Evolutionary conservation across 83 land plant species (phyloP).

Genomic region (Picea engelmannii): DNA sequence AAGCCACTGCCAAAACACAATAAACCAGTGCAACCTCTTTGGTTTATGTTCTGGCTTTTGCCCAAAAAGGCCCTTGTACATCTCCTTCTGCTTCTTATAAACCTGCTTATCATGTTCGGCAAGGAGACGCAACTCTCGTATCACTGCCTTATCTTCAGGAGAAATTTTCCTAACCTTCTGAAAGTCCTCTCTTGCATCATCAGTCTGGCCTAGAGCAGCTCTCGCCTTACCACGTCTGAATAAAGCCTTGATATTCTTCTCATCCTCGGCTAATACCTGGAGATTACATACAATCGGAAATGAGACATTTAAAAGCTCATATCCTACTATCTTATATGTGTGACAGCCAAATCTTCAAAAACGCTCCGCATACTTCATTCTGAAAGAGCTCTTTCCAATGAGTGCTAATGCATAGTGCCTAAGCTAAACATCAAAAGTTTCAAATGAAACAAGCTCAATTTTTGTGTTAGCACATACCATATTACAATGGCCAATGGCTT

Average conservation of each 20-base stretch:
- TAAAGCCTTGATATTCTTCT: conserved; percentile 86
- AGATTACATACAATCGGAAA: background rate
- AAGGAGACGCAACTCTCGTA: conserved; percentile 64
- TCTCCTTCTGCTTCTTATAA: conserved; percentile 90
- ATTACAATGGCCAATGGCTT: conserved; percentile 93
- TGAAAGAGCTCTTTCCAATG: background rate
- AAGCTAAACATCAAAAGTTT: background rate
- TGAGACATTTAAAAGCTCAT: background rate
- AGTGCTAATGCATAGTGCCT: background rate
- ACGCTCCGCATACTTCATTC: background rate
- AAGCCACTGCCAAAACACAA: conserved; percentile 70
- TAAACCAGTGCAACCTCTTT: conserved; percentile 32
- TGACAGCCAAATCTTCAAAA: background rate
- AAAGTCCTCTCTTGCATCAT: conserved; percentile 87
- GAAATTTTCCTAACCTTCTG: conserved; percentile 68
- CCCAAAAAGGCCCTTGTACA: conserved; percentile 92
- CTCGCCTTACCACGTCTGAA: conserved; percentile 94
- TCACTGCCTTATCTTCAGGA: conserved; percentile 86
- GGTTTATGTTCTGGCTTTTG: conserved; percentile 63
- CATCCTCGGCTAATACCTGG: conserved; percentile 94
- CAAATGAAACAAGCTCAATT: background rate
- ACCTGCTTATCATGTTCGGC: conserved; percentile 85
- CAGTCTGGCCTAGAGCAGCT: conserved; percentile 88
- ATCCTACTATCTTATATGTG: background rate
- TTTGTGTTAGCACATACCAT: conserved; percentile 50